These are phyloP conservation scores for Schwanniomyces vanrijiae DNA, from an alignment of 805 yeast species.

Conservation along the genomic window DNA sequence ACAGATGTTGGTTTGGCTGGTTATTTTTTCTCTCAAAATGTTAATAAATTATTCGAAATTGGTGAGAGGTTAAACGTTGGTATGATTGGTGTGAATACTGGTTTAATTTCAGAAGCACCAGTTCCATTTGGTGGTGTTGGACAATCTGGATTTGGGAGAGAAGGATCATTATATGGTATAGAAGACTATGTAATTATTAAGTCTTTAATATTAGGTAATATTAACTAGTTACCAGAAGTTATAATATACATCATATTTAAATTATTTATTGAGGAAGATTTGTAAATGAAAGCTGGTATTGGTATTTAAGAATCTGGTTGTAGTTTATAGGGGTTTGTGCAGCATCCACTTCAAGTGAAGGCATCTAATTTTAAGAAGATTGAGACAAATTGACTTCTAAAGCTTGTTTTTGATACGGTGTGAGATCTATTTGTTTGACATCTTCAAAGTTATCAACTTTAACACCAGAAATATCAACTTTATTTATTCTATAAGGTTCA, in stretches of 20 bases:
- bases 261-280: background rate
- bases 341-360: no score
- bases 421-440: slow-evolving; percentile 18
- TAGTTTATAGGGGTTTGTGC: no score
- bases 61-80: slow-evolving; percentile 73
- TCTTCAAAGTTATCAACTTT: slow-evolving; percentile 23
- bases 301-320: background rate
- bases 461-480: slow-evolving; percentile 6
- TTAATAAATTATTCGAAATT: slow-evolving; percentile 54
- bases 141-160: slow-evolving; percentile 71
- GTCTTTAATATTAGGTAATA: slow-evolving; percentile 54
- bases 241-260: background rate
- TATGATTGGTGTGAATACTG: slow-evolving; percentile 82
- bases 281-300: background rate
- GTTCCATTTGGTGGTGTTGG: slow-evolving; percentile 64
- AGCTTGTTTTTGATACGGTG: slow-evolving; percentile 12
- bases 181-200: slow-evolving; percentile 62
- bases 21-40: slow-evolving; percentile 63
- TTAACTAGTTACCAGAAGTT: slow-evolving; percentile 6
- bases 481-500: slow-evolving; percentile 9
- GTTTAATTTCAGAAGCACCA: slow-evolving; percentile 63
- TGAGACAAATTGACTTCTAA: background rate
- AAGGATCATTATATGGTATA: slow-evolving; percentile 62
- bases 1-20: slow-evolving; percentile 77
- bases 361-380: no score